phyloP scores from a whole-genome alignment of 1,284 basidiomycete genomes.

The Waitea zeae region DNA sequence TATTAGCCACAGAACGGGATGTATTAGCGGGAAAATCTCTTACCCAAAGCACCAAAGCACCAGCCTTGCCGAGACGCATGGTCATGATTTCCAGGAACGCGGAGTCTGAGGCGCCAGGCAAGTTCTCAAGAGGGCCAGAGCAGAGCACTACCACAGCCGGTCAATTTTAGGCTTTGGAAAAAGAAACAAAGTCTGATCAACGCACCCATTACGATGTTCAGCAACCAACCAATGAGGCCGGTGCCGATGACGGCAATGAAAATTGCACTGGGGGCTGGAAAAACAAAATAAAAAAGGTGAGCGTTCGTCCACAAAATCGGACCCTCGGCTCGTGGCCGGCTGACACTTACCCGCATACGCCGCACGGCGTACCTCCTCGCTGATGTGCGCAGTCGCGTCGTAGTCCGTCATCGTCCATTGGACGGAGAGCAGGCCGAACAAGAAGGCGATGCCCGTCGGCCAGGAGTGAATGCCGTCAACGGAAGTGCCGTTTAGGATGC shows the following conservation, averaged over 20 bases:
- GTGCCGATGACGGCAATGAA: constrained; percentile 84
- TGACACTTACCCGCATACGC: constrained; percentile 56
- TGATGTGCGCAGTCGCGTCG: constrained; percentile 76
- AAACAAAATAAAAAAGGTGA: constrained; percentile 1
- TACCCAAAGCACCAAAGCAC: constrained; percentile 65
- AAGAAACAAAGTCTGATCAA: too few species aligned
- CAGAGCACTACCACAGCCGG: too few species aligned
- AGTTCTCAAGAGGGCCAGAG: constrained; percentile 45
- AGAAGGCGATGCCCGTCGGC: constrained; percentile 69
- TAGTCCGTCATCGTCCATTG: constrained; percentile 71
- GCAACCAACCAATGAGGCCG: constrained; percentile 66
- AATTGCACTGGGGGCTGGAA: constrained; percentile 55
- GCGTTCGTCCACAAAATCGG: background rate
- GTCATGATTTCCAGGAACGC: constrained; percentile 67
- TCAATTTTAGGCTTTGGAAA: too few species aligned
- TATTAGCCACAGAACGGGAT: background rate
- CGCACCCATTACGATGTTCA: constrained; percentile 71
- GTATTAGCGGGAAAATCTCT: constrained; percentile 6
- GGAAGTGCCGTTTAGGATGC: constrained; percentile 47
- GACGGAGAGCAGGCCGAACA: constrained; percentile 79
- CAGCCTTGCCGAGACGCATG: constrained; percentile 51
- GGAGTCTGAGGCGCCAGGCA: constrained; percentile 48
- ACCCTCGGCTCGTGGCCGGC: background rate
- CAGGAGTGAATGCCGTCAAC: too few species aligned
- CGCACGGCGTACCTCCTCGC: constrained; percentile 80